Evolutionary conservation across 2,329 filamentous ascomycete genomes (phyloP).

Genomic region (Fusarium duplospermum): DNA sequence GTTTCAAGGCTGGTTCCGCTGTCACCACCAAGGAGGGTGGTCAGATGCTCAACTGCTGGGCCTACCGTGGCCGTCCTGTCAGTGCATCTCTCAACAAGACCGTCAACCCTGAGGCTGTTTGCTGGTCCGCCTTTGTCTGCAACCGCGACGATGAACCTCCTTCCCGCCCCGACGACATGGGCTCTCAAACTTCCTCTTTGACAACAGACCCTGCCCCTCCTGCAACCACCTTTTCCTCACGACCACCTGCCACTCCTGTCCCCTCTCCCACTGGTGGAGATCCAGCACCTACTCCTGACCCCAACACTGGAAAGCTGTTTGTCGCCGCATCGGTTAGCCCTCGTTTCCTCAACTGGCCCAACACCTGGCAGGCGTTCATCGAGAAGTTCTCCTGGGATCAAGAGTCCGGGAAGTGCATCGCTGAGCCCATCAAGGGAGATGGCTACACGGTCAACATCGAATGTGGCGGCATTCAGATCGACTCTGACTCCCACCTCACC

Average conservation of each 20-base stretch:
- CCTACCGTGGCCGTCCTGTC: slow-evolving; percentile 55
- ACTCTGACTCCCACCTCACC: slow-evolving; percentile 54
- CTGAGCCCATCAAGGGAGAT: slow-evolving; percentile 48
- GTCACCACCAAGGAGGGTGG: slow-evolving; percentile 55
- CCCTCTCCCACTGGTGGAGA: slow-evolving; percentile 39
- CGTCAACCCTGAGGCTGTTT: slow-evolving; percentile 51
- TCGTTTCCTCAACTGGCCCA: slow-evolving; percentile 55
- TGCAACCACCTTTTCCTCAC: slow-evolving; percentile 49
- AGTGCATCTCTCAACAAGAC: slow-evolving; percentile 55
- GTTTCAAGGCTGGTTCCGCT: slow-evolving; percentile 54
- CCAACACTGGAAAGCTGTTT: slow-evolving; percentile 47
- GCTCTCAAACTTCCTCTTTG: slow-evolving; percentile 49
- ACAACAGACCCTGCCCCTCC: slow-evolving; percentile 48
- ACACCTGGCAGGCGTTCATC: slow-evolving; percentile 53
- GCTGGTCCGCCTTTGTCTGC: slow-evolving; percentile 57
- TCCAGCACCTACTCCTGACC: slow-evolving; percentile 46
- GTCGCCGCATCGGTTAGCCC: slow-evolving; percentile 51
- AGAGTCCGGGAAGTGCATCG: slow-evolving; percentile 49
- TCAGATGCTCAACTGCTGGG: slow-evolving; percentile 55
- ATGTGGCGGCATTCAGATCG: slow-evolving; percentile 52
- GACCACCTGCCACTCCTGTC: slow-evolving; percentile 40
- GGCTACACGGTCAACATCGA: slow-evolving; percentile 53
- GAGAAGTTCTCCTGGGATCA: slow-evolving; percentile 56
- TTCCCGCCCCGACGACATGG: slow-evolving; percentile 51
- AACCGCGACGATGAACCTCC: slow-evolving; percentile 51